Conservation (phyloP, 2,329 filamentous ascomycete genomes). For the Hypomyces rosellus region DNA sequence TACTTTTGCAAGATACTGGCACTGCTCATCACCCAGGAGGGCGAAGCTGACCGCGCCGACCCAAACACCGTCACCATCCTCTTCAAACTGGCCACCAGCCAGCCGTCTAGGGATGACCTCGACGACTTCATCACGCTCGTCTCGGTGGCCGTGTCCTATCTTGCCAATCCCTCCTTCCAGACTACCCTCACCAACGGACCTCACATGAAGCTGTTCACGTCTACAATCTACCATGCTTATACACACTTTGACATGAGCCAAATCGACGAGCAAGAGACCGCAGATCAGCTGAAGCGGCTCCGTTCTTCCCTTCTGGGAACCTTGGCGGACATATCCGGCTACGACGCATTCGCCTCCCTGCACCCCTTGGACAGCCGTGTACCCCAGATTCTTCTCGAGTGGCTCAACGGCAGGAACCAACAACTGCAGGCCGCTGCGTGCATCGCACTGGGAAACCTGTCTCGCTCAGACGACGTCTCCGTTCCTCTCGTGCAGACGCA, state of each 20-base stretch:
- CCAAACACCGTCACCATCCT: slow-evolving; percentile 43
- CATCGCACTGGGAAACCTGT: slow-evolving; percentile 55
- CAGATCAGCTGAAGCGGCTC: slow-evolving; percentile 40
- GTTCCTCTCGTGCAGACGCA: slow-evolving; percentile 40
- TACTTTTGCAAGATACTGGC: slow-evolving; percentile 53
- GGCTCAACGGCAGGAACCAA: slow-evolving; percentile 36
- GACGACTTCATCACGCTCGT: slow-evolving; percentile 49
- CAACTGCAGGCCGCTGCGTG: slow-evolving; percentile 52
- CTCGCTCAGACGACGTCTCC: slow-evolving; percentile 51
- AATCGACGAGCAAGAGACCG: slow-evolving; percentile 40
- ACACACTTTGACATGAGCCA: slow-evolving; percentile 32
- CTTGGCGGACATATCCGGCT: slow-evolving; percentile 47
- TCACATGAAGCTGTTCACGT: slow-evolving; percentile 38
- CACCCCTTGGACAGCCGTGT: slow-evolving; percentile 39
- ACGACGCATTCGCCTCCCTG: slow-evolving; percentile 37
- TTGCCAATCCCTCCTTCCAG: slow-evolving; percentile 49
- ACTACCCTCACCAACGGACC: slow-evolving; percentile 35
- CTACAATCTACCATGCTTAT: slow-evolving; percentile 43
- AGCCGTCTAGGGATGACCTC: slow-evolving; percentile 36
- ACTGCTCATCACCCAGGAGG: slow-evolving; percentile 47
- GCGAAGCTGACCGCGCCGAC: slow-evolving; percentile 39
- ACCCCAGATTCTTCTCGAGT: slow-evolving; percentile 37
- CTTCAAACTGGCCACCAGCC: slow-evolving; percentile 40
- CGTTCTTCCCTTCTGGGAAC: slow-evolving; percentile 44
- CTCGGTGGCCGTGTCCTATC: slow-evolving; percentile 49